phyloP scores from a whole-genome alignment of 1,139 yeast genomes.

The Zygosaccharomyces sapae region DNA sequence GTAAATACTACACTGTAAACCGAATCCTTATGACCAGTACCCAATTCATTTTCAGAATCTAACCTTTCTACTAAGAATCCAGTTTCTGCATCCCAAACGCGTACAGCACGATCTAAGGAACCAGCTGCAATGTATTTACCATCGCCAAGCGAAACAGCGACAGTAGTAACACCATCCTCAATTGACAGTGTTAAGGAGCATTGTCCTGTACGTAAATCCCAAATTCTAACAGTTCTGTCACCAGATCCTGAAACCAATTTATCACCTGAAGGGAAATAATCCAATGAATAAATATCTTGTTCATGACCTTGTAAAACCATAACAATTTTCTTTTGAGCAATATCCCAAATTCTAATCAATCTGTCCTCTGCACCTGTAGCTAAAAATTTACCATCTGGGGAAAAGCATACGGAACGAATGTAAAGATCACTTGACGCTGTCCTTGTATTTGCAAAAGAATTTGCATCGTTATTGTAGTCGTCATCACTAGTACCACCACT shows the following conservation, averaged over 20 bases:
- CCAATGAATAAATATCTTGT: slow-evolving; percentile 94
- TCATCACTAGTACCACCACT: slow-evolving; percentile 34
- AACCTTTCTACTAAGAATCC: slow-evolving; percentile 90
- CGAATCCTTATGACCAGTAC: slow-evolving; percentile 94
- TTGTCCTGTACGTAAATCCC: slow-evolving; percentile 93
- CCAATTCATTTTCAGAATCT: slow-evolving; percentile 81
- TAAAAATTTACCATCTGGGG: slow-evolving; percentile 91
- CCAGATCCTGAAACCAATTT: slow-evolving; percentile 95
- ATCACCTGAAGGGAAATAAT: slow-evolving; percentile 92
- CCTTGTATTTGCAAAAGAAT: slow-evolving; percentile 17
- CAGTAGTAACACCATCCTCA: slow-evolving; percentile 98
- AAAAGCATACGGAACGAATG: slow-evolving; percentile 91
- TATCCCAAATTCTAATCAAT: slow-evolving; percentile 94
- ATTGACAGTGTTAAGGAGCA: slow-evolving; percentile 84
- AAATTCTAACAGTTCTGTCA: slow-evolving; percentile 91
- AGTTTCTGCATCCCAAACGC: slow-evolving; percentile 96
- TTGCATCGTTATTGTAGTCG: slow-evolving; percentile 30
- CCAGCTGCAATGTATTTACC: slow-evolving; percentile 96
- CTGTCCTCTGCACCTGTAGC: slow-evolving; percentile 99
- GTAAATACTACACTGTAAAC: slow-evolving; percentile 94
- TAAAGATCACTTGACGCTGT: slow-evolving; percentile 64
- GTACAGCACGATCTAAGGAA: slow-evolving; percentile 87
- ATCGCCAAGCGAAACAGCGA: slow-evolving; percentile 87
- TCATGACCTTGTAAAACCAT: slow-evolving; percentile 92
- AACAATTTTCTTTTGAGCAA: slow-evolving; percentile 78